These are phyloP conservation scores for Ceratocystis diversiconidia DNA, from an alignment of 2,329 filamentous ascomycete species.

Conservation along the genomic window DNA sequence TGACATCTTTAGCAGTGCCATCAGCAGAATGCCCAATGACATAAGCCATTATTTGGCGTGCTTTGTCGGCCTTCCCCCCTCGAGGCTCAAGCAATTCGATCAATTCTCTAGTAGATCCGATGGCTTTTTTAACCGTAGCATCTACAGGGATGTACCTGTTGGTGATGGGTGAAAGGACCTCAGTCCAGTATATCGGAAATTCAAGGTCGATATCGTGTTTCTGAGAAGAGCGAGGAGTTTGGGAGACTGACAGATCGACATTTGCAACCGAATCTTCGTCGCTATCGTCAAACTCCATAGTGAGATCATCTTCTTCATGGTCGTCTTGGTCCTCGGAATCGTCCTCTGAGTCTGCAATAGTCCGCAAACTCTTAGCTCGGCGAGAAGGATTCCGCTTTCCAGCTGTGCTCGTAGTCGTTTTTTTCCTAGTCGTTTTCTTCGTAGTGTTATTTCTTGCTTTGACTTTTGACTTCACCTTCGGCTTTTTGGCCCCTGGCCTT, in stretches of 20 bases:
- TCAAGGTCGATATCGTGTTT: constrained; percentile 62
- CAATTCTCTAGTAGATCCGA: constrained; percentile 59
- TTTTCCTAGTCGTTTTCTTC: background rate
- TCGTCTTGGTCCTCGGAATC: constrained; percentile 18
- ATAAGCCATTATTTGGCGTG: constrained; percentile 82
- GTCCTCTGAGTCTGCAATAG: constrained; percentile 5
- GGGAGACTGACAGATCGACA: constrained; percentile 10
- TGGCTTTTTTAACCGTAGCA: constrained; percentile 50
- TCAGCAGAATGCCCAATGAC: constrained; percentile 70
- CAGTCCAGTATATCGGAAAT: constrained; percentile 86
- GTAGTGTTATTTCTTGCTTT: background rate
- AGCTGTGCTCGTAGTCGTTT: background rate
- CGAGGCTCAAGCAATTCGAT: constrained; percentile 67
- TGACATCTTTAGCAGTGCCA: constrained; percentile 87
- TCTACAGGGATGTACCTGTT: constrained; percentile 70
- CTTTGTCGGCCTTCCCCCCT: constrained; percentile 67
- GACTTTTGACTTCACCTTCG: background rate
- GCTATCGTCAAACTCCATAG: constrained; percentile 34
- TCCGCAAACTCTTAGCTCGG: background rate
- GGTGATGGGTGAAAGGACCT: constrained; percentile 70
- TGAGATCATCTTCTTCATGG: constrained; percentile 11
- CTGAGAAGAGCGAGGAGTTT: constrained; percentile 26
- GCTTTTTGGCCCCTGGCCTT: constrained; percentile 2
- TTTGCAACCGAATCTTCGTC: constrained; percentile 42
- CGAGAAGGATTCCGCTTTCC: constrained; percentile 14